Base-by-base conservation (phyloP, 352 stramenopile genomes). In the Globisporangium okanoganense region DNA sequence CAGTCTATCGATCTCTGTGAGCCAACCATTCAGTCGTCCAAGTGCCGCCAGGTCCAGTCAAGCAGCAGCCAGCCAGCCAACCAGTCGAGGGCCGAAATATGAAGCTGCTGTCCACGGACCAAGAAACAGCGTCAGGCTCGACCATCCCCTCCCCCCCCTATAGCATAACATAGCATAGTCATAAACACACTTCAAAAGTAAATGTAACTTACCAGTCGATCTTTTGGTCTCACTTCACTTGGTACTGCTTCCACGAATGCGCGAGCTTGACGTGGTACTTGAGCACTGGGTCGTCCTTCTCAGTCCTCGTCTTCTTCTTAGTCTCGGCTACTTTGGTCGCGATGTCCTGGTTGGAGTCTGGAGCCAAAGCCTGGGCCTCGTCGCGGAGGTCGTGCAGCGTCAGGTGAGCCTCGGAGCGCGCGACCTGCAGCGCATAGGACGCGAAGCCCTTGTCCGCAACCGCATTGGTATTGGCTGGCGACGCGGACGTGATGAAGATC, bases 261-360 rank as follows among this genome's bases (percentile, higher is more conserved):
- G 78, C 79, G 41, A 89, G 73, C 56, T 82, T 84, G 25, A 89
- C 66, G 65, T 89, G 79, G 57, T 87, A 83, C 5, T 65, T 71
- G 5, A 89, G 71, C 59, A 86, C 69, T 3, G 56, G 50, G 51
- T 76, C 61, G 10, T 64, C 41, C 58, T 58, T 31, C 56, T 25
- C 62, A 44, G 49, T 40, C 41, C 31, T 52, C 58, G 43, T 6
- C 33, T 72, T 58, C 56, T 59, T 35, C 31, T 67, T 57, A 2
- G 49, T 18, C 14, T 49, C 13, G 1, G 5, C 14, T 48, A 25
- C 35, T 41, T 41, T 41, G 1, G 5, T 41, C 12, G 12, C 52
- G 5, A 48, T n/a, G 16, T 58, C 49, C 22, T 53, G 38, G 35
- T 62, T 58, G 22, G 45, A 50, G 14, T n/a, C 24, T 41, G 14